These are phyloP conservation scores for Trifolium fragiferum DNA, from an alignment of 306 rosid genomes.

Conservation along the genomic window DNA sequence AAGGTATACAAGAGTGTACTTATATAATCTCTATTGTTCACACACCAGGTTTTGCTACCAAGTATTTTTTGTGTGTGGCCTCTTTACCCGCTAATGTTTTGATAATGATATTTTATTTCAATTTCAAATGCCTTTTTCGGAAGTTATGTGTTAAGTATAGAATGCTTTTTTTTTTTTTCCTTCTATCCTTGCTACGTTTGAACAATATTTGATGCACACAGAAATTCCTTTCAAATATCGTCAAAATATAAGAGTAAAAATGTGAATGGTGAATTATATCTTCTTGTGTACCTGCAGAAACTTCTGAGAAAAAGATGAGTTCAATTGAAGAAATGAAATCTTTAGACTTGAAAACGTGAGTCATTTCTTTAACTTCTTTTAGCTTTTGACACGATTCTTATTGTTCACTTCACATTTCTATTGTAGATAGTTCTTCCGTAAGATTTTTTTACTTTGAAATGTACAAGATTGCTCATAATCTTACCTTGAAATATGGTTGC, in stretches of 20 bases:
- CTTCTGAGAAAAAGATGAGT: conserved; percentile 57
- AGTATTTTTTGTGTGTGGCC: background rate
- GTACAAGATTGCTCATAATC: conserved; percentile 25
- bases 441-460: conserved; percentile 22
- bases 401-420: conserved; percentile 1
- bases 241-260: conserved; percentile 21
- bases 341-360: conserved; percentile 79
- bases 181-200: conserved; percentile 5
- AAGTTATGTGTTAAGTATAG: too few species aligned
- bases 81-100: background rate
- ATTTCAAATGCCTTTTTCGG: background rate
- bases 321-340: conserved; percentile 66
- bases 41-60: conserved; percentile 15
- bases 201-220: conserved; percentile 6
- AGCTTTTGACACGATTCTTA: conserved; percentile 1
- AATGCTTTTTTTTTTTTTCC: background rate
- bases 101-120: background rate
- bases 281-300: conserved; percentile 57
- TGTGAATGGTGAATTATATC: conserved; percentile 42
- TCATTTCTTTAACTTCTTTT: conserved; percentile 15
- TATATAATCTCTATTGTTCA: conserved; percentile 41
- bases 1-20: conserved; percentile 60
- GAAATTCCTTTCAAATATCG: conserved; percentile 6
- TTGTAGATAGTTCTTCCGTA: background rate
- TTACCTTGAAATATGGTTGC: conserved; percentile 34